These are phyloP conservation scores for Phragmites australis DNA, from an alignment of 176 grass and related monocot species.

Conservation along the genomic window DNA sequence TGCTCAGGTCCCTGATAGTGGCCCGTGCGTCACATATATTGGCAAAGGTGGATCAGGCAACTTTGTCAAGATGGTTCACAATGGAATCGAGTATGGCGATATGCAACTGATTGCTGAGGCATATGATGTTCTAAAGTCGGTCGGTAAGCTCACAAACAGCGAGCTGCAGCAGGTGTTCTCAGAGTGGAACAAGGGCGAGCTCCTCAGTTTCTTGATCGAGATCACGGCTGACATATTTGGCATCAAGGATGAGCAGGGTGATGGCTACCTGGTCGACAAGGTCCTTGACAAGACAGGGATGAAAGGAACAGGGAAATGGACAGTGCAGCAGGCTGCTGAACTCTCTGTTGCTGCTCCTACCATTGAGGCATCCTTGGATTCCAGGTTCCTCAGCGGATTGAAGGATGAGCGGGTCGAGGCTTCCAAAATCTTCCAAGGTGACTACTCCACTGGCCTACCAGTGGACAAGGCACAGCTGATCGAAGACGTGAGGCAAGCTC, in stretches of 20 bases:
- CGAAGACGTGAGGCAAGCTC: slow-evolving; percentile 70
- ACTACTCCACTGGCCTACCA: slow-evolving; percentile 34
- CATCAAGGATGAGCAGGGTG: slow-evolving; percentile 78
- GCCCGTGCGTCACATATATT: slow-evolving; percentile 69
- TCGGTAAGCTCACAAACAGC: slow-evolving; percentile 70
- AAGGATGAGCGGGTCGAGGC: slow-evolving; percentile 67
- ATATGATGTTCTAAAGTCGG: slow-evolving; percentile 76
- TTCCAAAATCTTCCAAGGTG: slow-evolving; percentile 65
- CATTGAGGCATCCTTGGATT: slow-evolving; percentile 81
- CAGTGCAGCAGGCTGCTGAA: slow-evolving; percentile 76
- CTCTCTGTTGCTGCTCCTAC: slow-evolving; percentile 80
- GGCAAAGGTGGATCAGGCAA: slow-evolving; percentile 76
- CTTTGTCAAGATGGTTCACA: slow-evolving; percentile 93
- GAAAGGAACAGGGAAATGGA: slow-evolving; percentile 90
- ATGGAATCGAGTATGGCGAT: slow-evolving; percentile 81
- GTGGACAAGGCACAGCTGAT: slow-evolving; percentile 80
- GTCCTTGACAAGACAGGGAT: slow-evolving; percentile 88
- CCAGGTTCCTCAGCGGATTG: slow-evolving; percentile 73
- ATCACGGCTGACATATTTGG: slow-evolving; percentile 80
- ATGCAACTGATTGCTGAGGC: slow-evolving; percentile 85
- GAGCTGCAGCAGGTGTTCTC: slow-evolving; percentile 78
- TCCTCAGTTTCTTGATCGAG: slow-evolving; percentile 82
- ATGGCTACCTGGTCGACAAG: slow-evolving; percentile 76
- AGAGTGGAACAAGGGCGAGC: slow-evolving; percentile 88
- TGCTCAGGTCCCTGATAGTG: slow-evolving; percentile 66